Percentiles rank a stretch among this genome's conserved stretches.
Evolutionary conservation across 2,329 filamentous ascomycete species (phyloP).

Genomic region (Sporothrix brunneoviolacea): DNA sequence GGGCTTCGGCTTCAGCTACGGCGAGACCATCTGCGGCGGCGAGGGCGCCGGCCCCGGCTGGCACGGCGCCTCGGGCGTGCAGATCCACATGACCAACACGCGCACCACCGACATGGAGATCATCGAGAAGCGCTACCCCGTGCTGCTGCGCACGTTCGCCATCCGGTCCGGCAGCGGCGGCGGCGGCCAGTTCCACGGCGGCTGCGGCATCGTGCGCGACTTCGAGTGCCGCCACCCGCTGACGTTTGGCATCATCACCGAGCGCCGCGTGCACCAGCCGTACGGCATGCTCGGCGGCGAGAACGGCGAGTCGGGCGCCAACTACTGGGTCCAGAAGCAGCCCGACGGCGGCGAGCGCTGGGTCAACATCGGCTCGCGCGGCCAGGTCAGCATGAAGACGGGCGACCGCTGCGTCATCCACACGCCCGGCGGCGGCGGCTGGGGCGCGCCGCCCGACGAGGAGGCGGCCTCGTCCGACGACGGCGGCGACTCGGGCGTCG

Average conservation of each 20-base stretch:
- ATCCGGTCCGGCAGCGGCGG: constrained; percentile 27
- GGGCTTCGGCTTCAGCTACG: too few species aligned
- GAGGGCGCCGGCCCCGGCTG: constrained; percentile 27
- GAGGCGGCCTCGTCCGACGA: too few species aligned
- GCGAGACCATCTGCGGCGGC: constrained; percentile 30
- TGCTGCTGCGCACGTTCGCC: constrained; percentile 27
- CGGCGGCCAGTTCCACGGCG: constrained; percentile 25
- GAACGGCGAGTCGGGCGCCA: constrained; percentile 19
- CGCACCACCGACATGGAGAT: constrained; percentile 28
- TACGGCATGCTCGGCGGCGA: constrained; percentile 30
- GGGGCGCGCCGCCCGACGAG: too few species aligned
- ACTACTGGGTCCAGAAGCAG: too few species aligned
- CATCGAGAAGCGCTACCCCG: constrained; percentile 30
- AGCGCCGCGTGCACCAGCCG: constrained; percentile 28
- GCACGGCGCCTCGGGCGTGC: constrained; percentile 25
- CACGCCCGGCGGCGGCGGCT: too few species aligned
- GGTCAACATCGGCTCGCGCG: too few species aligned
- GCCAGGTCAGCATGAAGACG: too few species aligned
- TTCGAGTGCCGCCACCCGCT: constrained; percentile 29
- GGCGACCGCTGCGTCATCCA: too few species aligned
- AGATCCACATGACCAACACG: constrained; percentile 29
- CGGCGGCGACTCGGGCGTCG: too few species aligned
- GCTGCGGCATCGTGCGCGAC: constrained; percentile 29
- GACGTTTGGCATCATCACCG: constrained; percentile 30
- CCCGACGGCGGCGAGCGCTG: too few species aligned